Percentiles rank a stretch among this genome's conserved stretches.
Conservation (phyloP, 805 yeast species). For the Starmerella floricola region DNA sequence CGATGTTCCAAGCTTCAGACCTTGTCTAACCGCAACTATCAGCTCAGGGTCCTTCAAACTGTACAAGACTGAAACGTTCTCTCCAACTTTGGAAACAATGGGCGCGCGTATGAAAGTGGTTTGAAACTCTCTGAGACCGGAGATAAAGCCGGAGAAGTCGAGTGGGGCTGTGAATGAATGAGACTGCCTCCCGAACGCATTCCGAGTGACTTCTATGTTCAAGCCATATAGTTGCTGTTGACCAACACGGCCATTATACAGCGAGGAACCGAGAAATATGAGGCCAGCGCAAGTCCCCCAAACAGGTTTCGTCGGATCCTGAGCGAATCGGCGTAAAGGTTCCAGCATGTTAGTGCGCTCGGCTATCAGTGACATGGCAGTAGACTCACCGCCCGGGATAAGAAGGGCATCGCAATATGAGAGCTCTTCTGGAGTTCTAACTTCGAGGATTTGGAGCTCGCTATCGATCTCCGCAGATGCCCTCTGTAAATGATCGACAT, state of each 20-base stretch:
- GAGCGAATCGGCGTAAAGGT: slow-evolving; percentile 42
- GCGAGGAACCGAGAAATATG: slow-evolving; percentile 48
- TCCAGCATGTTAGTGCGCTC: slow-evolving; percentile 48
- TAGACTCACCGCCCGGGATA: slow-evolving; percentile 44
- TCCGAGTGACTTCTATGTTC: slow-evolving; percentile 51
- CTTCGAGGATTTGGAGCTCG: slow-evolving; percentile 29
- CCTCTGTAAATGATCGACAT: slow-evolving; percentile 39
- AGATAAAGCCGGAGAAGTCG: slow-evolving; percentile 32
- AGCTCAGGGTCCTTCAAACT: slow-evolving; percentile 25
- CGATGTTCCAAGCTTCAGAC: slow-evolving; percentile 54
- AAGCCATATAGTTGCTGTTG: slow-evolving; percentile 53
- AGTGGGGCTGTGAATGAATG: slow-evolving; percentile 47
- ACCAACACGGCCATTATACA: slow-evolving; percentile 38
- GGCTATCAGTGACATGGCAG: slow-evolving; percentile 57
- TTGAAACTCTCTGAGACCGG: slow-evolving; percentile 28
- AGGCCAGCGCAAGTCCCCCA: slow-evolving; percentile 89
- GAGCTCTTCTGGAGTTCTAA: slow-evolving; percentile 43
- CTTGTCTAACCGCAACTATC: slow-evolving; percentile 65
- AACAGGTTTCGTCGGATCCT: slow-evolving; percentile 39
- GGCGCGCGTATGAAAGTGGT: slow-evolving; percentile 67
- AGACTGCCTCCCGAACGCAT: slow-evolving; percentile 69
- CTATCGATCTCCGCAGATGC: slow-evolving; percentile 26
- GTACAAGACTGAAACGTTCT: slow-evolving; percentile 24
- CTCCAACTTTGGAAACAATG: slow-evolving; percentile 34
- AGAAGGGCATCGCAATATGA: slow-evolving; percentile 44